These are phyloP conservation scores for Fusarium acutatum DNA, from an alignment of 2,329 filamentous ascomycete genomes.

Conservation along the genomic window DNA sequence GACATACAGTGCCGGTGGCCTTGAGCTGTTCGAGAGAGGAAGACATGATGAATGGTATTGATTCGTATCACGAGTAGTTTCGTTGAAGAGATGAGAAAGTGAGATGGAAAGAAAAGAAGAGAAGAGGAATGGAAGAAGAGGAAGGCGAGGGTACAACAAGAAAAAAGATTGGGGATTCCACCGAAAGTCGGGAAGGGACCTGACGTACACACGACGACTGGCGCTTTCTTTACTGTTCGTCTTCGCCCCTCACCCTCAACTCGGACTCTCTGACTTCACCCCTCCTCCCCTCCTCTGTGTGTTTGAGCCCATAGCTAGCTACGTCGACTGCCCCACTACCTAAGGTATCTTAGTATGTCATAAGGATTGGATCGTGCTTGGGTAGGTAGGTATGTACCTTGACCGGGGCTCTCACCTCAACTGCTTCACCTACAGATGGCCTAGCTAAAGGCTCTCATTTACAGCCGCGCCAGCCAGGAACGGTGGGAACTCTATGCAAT, in stretches of 20 bases:
- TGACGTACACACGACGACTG: constrained; percentile 35
- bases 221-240: constrained; percentile 28
- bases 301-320: constrained; percentile 1
- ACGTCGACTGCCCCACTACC: constrained; percentile 17
- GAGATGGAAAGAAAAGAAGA: constrained; percentile 12
- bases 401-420: constrained; percentile 26
- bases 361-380: neutral
- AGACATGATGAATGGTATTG: constrained; percentile 67
- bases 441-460: constrained; percentile 8
- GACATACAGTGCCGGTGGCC: constrained; percentile 91
- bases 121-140: constrained; percentile 9
- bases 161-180: constrained; percentile 34
- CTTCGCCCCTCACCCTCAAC: constrained; percentile 23
- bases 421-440: constrained; percentile 12
- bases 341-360: constrained; percentile 17
- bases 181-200: constrained; percentile 34
- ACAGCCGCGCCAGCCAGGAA: constrained; percentile 35
- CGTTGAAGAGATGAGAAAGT: constrained; percentile 17
- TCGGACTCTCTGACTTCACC: neutral
- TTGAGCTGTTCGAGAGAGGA: constrained; percentile 97
- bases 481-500: neutral
- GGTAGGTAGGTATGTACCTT: constrained; percentile 4
- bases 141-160: constrained; percentile 14
- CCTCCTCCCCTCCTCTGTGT: constrained; percentile 37
- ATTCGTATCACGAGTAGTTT: constrained; percentile 19